Conservation (phyloP, 202 grass and related monocot genomes). For the Cymbopogon flexuosus region DNA sequence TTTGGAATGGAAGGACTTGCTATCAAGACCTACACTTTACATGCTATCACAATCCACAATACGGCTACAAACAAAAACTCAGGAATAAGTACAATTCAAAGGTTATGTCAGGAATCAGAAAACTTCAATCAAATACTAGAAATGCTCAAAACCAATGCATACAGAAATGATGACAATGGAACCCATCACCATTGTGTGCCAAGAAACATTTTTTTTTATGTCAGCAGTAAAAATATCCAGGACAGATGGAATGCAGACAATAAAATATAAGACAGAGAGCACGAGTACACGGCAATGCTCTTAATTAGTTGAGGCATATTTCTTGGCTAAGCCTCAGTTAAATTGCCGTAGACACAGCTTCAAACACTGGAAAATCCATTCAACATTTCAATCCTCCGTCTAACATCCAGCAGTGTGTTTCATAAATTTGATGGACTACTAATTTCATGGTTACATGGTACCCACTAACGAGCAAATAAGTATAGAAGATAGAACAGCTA, state of each 20-base stretch:
- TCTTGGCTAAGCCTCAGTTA: neutral
- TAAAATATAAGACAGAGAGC: no score
- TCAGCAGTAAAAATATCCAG: neutral
- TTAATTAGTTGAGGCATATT: neutral
- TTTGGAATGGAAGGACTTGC: no score
- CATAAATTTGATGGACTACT: neutral
- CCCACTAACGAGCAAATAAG: neutral
- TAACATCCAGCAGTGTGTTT: neutral
- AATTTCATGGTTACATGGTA: neutral
- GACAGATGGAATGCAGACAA: neutral
- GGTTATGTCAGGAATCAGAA: neutral
- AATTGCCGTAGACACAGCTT: neutral
- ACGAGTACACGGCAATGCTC: neutral
- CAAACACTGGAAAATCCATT: neutral
- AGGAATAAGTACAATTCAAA: neutral
- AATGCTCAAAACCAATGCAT: neutral
- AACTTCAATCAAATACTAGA: constrained; percentile 1
- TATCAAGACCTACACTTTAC: neutral
- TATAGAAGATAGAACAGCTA: neutral
- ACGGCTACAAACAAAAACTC: neutral
- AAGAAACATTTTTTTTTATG: neutral
- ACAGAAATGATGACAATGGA: neutral
- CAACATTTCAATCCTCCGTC: neutral
- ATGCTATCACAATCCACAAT: neutral
- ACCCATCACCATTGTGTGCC: neutral